These are phyloP conservation scores for Aspergillus fumigatus DNA, from an alignment of 2,329 filamentous ascomycete genomes.

Conservation along the genomic window DNA sequence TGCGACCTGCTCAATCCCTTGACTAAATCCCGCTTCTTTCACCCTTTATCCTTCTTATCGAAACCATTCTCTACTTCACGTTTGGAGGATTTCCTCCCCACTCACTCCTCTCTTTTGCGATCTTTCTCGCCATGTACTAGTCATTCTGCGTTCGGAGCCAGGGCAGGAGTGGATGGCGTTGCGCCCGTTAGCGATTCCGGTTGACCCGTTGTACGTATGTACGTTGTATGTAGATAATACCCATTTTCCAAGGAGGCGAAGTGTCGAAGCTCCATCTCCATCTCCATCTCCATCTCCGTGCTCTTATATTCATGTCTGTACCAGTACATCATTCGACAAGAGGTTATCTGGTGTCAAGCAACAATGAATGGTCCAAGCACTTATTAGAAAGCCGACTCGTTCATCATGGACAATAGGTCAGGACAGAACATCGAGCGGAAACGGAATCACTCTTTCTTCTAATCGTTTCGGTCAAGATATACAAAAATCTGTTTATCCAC, in stretches of 20 bases:
- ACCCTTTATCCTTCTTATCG: not conserved
- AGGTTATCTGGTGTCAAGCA: not conserved
- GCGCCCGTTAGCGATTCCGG: not conserved
- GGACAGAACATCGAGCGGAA: not conserved
- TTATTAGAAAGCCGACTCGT: not conserved
- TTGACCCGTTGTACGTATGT: not conserved
- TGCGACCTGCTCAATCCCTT: not conserved
- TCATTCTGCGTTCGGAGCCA: not conserved
- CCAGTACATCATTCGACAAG: not conserved
- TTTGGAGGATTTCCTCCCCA: not conserved
- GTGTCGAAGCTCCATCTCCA: not conserved
- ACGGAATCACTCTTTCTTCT: not conserved
- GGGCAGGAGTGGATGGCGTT: not conserved
- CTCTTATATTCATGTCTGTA: not conserved
- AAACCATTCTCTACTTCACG: not conserved
- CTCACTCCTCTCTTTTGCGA: not conserved
- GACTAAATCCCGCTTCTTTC: not conserved
- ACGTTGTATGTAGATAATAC: not conserved
- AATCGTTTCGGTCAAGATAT: not conserved
- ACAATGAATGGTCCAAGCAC: not conserved
- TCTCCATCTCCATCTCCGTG: not conserved
- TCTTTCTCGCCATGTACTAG: not conserved
- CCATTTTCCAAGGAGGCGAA: not conserved
- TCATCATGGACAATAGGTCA: not conserved
- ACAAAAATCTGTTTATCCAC: not conserved